Evolutionary conservation across 495 filamentous ascomycete genomes (phyloP), one percentile per base, ranked within the genome.

Genomic region (Penicillium mononematosum): DNA sequence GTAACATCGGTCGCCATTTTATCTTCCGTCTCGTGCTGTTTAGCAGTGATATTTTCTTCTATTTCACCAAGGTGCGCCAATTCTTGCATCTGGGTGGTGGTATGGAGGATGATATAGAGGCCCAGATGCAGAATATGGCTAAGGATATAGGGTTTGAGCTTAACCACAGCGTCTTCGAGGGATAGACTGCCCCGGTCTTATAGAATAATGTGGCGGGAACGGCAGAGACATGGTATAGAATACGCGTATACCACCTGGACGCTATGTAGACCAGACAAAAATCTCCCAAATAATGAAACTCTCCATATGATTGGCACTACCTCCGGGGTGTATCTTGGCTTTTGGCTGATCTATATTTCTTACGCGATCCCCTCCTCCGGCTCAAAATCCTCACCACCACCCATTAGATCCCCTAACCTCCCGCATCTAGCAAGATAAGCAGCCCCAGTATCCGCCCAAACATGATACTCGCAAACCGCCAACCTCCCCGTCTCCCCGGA

Each of bases 101-200:
- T 0, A 95, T 97, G 89, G 94, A 98, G 65, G 93, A 97, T 67
- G 89, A 92, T 51, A 82, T 98, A 29, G 94, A 98, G 77, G 81
- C 79, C 58, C 80, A 88, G 64, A 91, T 98, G 90, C 85, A 80
- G 71, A 77, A 74, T 29, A 89, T 96, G 76, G 94, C 94, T 0
- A 92, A 88, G 68, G 90, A 94, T 64, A 89, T 95, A 68, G 94
- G 94, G 0, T 83, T 98, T 1, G 92, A 98, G 67, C 68, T 97
- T 58, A 87, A 94, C 65, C 89, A 92, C 72, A 82, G 83, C 42
- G 79, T 96, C 3, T 96, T 96, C 72, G 90, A 94, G 56, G 91
- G 91, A n/a, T 95, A 67, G 49, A 56, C 45, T 42, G 20, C 7
- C 53, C 39, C 19, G 8, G 22, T 16, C 16, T 29, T 20, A 39